Conservation (phyloP, 2,329 filamentous ascomycete genomes). For the Sporothrix inflata region DNA sequence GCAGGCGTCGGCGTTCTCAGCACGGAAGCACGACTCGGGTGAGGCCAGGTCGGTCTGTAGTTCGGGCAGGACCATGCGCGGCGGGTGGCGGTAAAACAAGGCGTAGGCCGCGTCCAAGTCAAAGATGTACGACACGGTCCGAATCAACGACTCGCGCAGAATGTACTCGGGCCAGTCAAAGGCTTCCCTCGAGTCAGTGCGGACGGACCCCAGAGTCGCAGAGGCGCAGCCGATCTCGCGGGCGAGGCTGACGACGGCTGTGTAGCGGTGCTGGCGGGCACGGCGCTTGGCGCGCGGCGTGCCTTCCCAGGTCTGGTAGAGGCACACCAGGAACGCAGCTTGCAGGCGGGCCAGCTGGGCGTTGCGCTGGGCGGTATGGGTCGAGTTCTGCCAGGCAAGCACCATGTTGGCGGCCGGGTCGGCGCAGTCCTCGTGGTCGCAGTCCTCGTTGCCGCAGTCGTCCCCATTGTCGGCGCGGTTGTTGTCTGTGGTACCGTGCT, state of each 20-base stretch:
- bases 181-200: neutral
- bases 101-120: slow-evolving; percentile 15
- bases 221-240: slow-evolving; percentile 18
- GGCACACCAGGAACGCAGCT: slow-evolving; percentile 11
- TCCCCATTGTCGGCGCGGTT: neutral
- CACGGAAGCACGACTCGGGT: slow-evolving; percentile 15
- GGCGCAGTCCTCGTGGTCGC: slow-evolving; percentile 10
- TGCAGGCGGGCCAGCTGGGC: slow-evolving; percentile 15
- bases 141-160: slow-evolving; percentile 10
- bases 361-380: neutral
- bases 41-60: slow-evolving; percentile 16
- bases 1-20: slow-evolving; percentile 10
- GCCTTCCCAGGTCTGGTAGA: slow-evolving; percentile 23
- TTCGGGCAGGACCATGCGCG: slow-evolving; percentile 14
- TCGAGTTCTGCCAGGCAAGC: slow-evolving; percentile 15
- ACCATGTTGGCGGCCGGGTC: neutral
- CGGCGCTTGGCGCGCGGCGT: neutral
- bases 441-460: neutral
- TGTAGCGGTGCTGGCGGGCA: neutral
- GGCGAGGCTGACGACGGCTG: neutral
- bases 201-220: neutral
- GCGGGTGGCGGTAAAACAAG: slow-evolving; percentile 15
- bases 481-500: too few species aligned
- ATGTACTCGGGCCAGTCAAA: slow-evolving; percentile 25
- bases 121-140: slow-evolving; percentile 21